A percentile compares a stretch with the other conserved stretches of the same genome.
Evolutionary conservation across 1,284 basidiomycete species (phyloP).

Genomic region (Cryptococcus sp.): DNA sequence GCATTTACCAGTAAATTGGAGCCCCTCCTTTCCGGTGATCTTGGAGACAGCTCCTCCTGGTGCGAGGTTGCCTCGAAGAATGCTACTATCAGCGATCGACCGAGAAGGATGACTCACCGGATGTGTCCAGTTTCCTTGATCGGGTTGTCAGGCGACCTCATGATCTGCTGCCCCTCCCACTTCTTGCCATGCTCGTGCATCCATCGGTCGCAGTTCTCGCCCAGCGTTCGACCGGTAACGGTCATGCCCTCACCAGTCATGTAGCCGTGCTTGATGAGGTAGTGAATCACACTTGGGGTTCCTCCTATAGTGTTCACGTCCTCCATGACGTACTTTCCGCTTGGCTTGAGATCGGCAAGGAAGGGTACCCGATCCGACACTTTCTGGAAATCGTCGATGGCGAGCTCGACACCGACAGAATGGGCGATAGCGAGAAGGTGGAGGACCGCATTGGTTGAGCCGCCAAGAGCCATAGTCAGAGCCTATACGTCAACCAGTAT

Average conservation of each 20-base stretch:
- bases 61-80: conserved; percentile 82
- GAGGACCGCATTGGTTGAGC: conserved; percentile 88
- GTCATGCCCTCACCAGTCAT: conserved; percentile 89
- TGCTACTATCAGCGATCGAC: conserved; percentile 50
- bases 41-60: conserved; percentile 92
- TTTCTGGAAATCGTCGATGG: conserved; percentile 88
- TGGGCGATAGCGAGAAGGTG: conserved; percentile 92
- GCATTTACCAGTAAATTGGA: conserved; percentile 58
- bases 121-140: conserved; percentile 91
- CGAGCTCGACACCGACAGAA: conserved; percentile 77
- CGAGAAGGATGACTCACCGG: conserved; percentile 26
- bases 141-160: conserved; percentile 70
- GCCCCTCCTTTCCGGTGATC: conserved; percentile 92
- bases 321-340: conserved; percentile 94
- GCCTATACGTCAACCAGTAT: conserved; percentile 53
- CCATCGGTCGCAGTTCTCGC: conserved; percentile 74
- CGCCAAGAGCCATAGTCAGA: conserved; percentile 87
- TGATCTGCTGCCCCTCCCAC: conserved; percentile 69
- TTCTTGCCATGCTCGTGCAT: conserved; percentile 69
- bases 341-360: conserved; percentile 90
- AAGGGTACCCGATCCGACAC: conserved; percentile 87
- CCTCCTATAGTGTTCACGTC: conserved; percentile 89
- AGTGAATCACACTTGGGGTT: conserved; percentile 64
- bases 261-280: conserved; percentile 77
- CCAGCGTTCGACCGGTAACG: conserved; percentile 88